phyloP scores from a whole-genome alignment of 2,329 filamentous ascomycete genomes.

The Sodiomyces alkalinus region DNA sequence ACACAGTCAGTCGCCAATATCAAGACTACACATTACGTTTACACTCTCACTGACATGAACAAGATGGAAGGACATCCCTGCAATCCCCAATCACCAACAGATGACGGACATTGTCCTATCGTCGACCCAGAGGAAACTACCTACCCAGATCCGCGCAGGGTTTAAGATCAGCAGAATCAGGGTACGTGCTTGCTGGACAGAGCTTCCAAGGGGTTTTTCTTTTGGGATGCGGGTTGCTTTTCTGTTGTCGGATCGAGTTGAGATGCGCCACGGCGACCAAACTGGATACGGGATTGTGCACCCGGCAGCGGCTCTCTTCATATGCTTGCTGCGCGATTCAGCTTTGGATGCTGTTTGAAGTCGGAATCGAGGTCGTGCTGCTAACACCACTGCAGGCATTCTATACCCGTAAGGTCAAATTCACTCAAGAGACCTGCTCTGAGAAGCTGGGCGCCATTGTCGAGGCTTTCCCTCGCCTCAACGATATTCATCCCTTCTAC shows the following conservation, averaged over 20 bases:
- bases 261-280: no score
- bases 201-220: no score
- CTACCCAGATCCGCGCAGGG: constrained; percentile 87
- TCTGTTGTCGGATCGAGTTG: no score
- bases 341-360: no score
- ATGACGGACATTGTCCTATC: constrained; percentile 96
- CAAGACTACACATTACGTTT: neutral
- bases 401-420: constrained; percentile 86
- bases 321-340: no score
- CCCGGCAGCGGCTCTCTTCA: no score
- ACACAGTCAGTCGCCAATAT: constrained; percentile 7
- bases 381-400: neutral
- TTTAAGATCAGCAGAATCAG: constrained; percentile 80
- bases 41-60: constrained; percentile 18
- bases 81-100: constrained; percentile 83
- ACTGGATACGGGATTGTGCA: no score
- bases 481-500: constrained; percentile 93
- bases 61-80: constrained; percentile 64
- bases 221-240: no score
- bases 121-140: constrained; percentile 79
- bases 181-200: no score
- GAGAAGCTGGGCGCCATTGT: constrained; percentile 88
- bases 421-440: constrained; percentile 88
- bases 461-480: constrained; percentile 80
- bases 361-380: no score